Conservation (phyloP, 2,329 filamentous ascomycete genomes). For the Fusarium verticillioides region DNA sequence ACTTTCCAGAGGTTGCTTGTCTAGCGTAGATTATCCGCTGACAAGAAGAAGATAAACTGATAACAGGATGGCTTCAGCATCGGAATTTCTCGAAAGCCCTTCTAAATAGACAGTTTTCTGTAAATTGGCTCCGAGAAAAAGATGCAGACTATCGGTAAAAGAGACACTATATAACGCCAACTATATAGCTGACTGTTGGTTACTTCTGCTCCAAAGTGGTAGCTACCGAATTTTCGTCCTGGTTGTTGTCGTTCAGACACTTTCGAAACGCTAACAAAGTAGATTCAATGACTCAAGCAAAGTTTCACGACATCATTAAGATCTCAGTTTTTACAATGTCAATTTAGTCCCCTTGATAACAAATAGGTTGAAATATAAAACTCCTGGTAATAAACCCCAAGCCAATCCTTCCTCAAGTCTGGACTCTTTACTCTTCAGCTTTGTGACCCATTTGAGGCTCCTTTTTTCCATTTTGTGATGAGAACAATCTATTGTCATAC, state of each 20-base stretch:
- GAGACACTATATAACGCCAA: no score
- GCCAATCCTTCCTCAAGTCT: rapidly evolving
- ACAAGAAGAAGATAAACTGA: no score
- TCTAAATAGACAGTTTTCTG: no score
- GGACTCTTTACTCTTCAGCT: rapidly evolving
- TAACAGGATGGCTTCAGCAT: no score
- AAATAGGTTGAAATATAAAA: neutral
- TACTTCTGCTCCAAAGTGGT: rapidly evolving
- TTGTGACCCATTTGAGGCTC: rapidly evolving
- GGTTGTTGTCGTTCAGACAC: rapidly evolving
- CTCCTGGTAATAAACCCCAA: neutral
- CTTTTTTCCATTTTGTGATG: neutral
- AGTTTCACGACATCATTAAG: rapidly evolving
- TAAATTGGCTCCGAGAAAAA: no score
- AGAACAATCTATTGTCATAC: neutral
- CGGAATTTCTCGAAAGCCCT: no score
- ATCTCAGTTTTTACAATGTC: rapidly evolving
- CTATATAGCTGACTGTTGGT: rapidly evolving
- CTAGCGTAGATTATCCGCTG: no score
- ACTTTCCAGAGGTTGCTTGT: no score
- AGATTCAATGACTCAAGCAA: neutral
- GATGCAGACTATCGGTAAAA: no score
- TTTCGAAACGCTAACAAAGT: rapidly evolving
- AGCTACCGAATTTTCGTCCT: no score
- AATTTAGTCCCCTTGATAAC: no score